Conservation (phyloP, 2,329 filamentous ascomycete genomes). For the Fusarium beomiforme region DNA sequence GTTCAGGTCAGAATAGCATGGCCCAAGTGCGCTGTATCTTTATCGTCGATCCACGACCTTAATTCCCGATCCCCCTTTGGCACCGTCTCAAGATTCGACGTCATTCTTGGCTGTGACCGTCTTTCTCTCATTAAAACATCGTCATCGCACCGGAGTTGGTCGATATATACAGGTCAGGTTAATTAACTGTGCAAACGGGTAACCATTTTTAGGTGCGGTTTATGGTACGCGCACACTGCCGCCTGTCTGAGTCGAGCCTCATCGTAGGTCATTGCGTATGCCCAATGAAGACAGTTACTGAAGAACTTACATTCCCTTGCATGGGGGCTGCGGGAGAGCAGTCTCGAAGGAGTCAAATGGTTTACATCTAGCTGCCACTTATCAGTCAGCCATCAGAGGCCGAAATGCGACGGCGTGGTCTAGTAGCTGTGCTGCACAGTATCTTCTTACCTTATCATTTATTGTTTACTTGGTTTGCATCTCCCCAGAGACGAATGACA, state of each 20-base stretch:
- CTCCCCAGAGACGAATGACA: slow-evolving; percentile 36
- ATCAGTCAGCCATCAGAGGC: slow-evolving; percentile 10
- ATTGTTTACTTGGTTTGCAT: slow-evolving; percentile 31
- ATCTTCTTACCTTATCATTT: slow-evolving; percentile 8
- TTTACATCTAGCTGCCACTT: slow-evolving; percentile 9
- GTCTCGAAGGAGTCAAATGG: slow-evolving; percentile 1
- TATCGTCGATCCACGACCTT: slow-evolving; percentile 43
- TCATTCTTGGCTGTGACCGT: slow-evolving; percentile 35
- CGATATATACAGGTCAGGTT: slow-evolving; percentile 19
- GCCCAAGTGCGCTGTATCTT: slow-evolving; percentile 30
- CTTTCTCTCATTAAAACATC: slow-evolving; percentile 32
- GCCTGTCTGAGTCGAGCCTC: slow-evolving; percentile 34
- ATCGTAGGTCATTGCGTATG: neutral
- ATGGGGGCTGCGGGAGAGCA: neutral
- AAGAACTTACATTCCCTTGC: slow-evolving; percentile 12
- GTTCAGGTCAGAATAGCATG: slow-evolving; percentile 1
- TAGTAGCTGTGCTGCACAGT: neutral
- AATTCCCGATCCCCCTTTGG: slow-evolving; percentile 37
- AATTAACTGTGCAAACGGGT: slow-evolving; percentile 9
- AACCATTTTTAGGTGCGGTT: neutral
- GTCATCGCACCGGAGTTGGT: slow-evolving; percentile 23
- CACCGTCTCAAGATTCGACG: slow-evolving; percentile 36
- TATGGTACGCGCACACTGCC: slow-evolving; percentile 14
- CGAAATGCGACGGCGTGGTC: neutral
- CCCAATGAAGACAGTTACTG: neutral